Evolutionary conservation across 2,329 filamentous ascomycete species (phyloP).

Genomic region (Trichoderma asperellum): DNA sequence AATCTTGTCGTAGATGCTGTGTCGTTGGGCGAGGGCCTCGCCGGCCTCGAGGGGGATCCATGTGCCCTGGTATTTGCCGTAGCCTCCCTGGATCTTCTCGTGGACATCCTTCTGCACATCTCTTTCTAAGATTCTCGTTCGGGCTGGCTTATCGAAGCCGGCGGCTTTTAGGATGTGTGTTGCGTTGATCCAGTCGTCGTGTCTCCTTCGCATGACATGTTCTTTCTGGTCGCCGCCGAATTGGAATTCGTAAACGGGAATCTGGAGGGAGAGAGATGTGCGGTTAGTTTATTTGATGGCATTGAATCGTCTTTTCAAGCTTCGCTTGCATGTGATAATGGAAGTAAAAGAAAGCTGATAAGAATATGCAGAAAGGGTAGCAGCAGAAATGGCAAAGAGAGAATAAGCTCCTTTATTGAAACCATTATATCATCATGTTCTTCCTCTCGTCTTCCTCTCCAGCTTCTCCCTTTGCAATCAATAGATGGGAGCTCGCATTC

Average conservation of each 20-base stretch:
- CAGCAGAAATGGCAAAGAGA: not conserved
- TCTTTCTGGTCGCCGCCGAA: slow-evolving; percentile 75
- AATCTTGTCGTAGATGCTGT: slow-evolving; percentile 83
- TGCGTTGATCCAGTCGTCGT: slow-evolving; percentile 99
- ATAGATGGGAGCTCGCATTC: not conserved
- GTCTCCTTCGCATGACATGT: slow-evolving; percentile 93
- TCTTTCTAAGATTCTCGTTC: slow-evolving; percentile 91
- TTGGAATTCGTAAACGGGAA: slow-evolving; percentile 93
- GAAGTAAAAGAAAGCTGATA: not conserved
- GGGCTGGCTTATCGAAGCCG: slow-evolving; percentile 93
- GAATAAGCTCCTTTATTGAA: not conserved
- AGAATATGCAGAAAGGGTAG: not conserved
- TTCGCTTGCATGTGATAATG: not conserved
- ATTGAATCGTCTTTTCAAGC: not conserved
- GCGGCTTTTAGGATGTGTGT: slow-evolving; percentile 97
- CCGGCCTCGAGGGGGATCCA: slow-evolving; percentile 92
- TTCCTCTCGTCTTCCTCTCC: not conserved
- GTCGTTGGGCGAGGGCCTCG: slow-evolving; percentile 79
- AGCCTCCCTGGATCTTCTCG: slow-evolving; percentile 97
- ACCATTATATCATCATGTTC: not conserved
- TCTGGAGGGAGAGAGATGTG: slow-evolving; percentile 53
- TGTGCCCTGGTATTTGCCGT: slow-evolving; percentile 98
- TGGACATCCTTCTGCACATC: slow-evolving; percentile 96
- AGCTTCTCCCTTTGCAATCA: not conserved
- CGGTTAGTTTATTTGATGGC: slow-evolving; percentile 8